These are phyloP conservation scores for Paramecium caudatum DNA, from an alignment of 73 alveolate species.

Conservation along the genomic window DNA sequence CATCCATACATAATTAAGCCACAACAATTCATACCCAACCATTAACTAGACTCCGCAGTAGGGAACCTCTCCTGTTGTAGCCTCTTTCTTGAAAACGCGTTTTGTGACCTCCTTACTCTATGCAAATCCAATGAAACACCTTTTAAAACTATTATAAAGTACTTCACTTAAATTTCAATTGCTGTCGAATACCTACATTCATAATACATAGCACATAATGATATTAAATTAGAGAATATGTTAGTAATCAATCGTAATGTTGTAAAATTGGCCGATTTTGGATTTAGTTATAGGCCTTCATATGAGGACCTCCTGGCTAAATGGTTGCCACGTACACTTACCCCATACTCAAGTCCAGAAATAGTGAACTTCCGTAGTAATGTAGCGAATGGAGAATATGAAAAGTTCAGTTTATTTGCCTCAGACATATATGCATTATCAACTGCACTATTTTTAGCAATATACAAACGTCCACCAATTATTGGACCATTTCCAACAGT, in stretches of 20 bases:
- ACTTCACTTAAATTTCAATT: slow-evolving; percentile 20
- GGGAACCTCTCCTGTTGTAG: slow-evolving; percentile 29
- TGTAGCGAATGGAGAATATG: neutral
- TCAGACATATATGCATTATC: slow-evolving; percentile 62
- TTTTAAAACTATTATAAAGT: slow-evolving; percentile 19
- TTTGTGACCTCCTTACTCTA: slow-evolving; percentile 30
- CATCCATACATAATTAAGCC: slow-evolving; percentile 60
- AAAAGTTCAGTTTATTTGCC: slow-evolving; percentile 5
- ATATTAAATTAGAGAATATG: slow-evolving; percentile 56
- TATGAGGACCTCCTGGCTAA: neutral
- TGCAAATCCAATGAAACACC: slow-evolving; percentile 32
- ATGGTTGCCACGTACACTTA: slow-evolving; percentile 58
- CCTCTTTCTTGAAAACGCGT: slow-evolving; percentile 34
- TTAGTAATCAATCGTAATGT: neutral
- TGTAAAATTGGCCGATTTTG: slow-evolving; percentile 59
- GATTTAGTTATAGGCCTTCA: slow-evolving; percentile 20
- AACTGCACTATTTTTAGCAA: slow-evolving; percentile 20
- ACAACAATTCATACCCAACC: slow-evolving; percentile 23
- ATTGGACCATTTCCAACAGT: slow-evolving; percentile 29
- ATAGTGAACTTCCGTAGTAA: slow-evolving; percentile 14
- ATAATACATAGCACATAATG: slow-evolving; percentile 46
- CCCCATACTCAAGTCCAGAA: slow-evolving; percentile 55
- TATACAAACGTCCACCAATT: slow-evolving; percentile 57
- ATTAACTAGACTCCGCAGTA: slow-evolving; percentile 17
- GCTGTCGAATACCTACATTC: slow-evolving; percentile 42